Base-by-base conservation (phyloP, 2,329 filamentous ascomycete species). In the Exophiala calicioides region DNA sequence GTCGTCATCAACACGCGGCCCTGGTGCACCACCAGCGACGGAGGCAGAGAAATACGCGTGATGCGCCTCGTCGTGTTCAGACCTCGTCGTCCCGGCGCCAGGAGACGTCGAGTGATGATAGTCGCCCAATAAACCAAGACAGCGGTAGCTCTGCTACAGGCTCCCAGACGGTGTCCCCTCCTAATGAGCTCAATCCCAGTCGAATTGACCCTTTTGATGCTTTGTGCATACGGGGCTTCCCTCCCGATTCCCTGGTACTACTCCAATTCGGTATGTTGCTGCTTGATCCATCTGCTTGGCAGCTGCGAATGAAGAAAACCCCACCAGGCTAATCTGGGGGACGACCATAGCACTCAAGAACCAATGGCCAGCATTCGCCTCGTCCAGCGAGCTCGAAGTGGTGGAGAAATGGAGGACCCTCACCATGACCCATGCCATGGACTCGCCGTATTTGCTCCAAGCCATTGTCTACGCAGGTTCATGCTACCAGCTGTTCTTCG, bases 241-340 rank as follows among this genome's bases (percentile, higher is more conserved):
- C 43, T 16, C 29, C n/a, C 15, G 13, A 38, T 16, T 24, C 46
- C 24, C 35, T 42, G 26, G 26, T 13, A 33, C 15, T 49, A 40
- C 30, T 49, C 26, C 39, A 42, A 44, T 44, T 27, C 26, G 46
- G 46, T 49, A 44, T 16, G 46, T 39, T 29, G 18, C 30, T 4
- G 8, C 13, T n/a, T 10, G 7, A 13, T 23, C 30, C n/a, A 21
- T 38, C 40, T 44, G 26, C 35, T 35, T 29, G 29, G 6, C 26
- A 50, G 47, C 47, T 13, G 42, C 43, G n/a, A 45, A 39, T n/a
- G 33, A 50, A 19, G n/a, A n/a, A n/a, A n/a, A n/a, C n/a, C n/a
- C n/a, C n/a, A n/a, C n/a, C n/a, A n/a, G n/a, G n/a, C n/a, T n/a
- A n/a, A n/a, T n/a, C n/a, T n/a, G n/a, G n/a, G n/a, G n/a, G n/a